phyloP scores from a whole-genome alignment of 179 eudicot species.

The Beta corolliflora region DNA sequence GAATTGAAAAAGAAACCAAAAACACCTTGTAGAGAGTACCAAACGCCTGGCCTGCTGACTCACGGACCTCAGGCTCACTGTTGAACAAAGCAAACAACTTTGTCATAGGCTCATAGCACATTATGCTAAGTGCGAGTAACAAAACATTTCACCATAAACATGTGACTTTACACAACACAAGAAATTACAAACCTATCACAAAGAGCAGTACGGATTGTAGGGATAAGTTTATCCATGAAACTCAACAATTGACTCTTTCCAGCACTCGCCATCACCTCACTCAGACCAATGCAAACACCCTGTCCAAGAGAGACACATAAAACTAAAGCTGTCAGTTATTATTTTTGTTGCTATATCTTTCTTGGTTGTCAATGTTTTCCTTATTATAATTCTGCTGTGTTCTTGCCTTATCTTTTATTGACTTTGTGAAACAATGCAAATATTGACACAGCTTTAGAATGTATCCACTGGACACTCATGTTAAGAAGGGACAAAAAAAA shows the following conservation, averaged over 20 bases:
- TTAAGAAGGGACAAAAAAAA: neutral
- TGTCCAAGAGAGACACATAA: constrained; percentile 27
- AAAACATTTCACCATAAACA: neutral
- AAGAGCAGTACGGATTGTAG: constrained; percentile 94
- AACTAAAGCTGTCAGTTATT: neutral
- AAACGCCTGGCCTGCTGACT: constrained; percentile 92
- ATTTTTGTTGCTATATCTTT: no score
- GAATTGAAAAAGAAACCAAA: neutral
- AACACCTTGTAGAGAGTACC: constrained; percentile 94
- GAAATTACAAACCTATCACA: constrained; percentile 78
- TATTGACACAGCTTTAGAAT: neutral
- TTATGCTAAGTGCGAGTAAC: neutral
- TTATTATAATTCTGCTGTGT: no score
- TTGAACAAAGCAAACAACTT: constrained; percentile 7
- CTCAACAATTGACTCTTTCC: constrained; percentile 88
- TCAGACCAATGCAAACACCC: constrained; percentile 98
- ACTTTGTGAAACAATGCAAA: no score
- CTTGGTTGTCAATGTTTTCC: neutral
- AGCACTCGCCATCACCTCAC: constrained; percentile 99
- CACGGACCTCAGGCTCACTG: constrained; percentile 89
- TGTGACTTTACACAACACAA: constrained; percentile 11
- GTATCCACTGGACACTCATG: neutral
- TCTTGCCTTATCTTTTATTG: neutral
- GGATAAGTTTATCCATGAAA: constrained; percentile 91
- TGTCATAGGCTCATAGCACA: neutral